These are phyloP conservation scores for Metschnikowia drakensbergensis DNA, from an alignment of 805 yeast species.

Conservation along the genomic window DNA sequence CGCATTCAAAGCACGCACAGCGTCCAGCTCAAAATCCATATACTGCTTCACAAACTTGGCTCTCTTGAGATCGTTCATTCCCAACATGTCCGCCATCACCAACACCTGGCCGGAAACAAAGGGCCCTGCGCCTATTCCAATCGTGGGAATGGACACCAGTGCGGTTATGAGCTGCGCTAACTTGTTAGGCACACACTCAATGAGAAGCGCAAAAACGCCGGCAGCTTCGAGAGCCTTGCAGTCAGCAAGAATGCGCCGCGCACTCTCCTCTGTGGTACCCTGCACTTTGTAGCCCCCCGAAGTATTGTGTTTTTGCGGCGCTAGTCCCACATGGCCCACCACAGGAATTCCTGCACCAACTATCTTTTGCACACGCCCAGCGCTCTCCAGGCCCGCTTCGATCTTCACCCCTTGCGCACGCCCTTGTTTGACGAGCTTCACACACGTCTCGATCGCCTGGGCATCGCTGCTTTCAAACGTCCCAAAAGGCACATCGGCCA, in stretches of 20 bases:
- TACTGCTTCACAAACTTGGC: slow-evolving; percentile 75
- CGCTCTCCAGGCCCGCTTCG: slow-evolving; percentile 69
- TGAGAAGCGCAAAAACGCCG: slow-evolving; percentile 70
- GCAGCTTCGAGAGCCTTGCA: slow-evolving; percentile 67
- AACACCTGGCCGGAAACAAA: slow-evolving; percentile 83
- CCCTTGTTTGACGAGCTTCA: slow-evolving; percentile 52
- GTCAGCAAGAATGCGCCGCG: slow-evolving; percentile 56
- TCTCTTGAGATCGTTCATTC: slow-evolving; percentile 51
- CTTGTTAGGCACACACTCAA: slow-evolving; percentile 83
- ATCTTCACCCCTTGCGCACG: slow-evolving; percentile 71
- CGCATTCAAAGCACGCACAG: slow-evolving; percentile 47
- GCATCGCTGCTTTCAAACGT: slow-evolving; percentile 62
- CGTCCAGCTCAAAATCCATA: slow-evolving; percentile 45
- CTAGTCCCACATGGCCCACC: slow-evolving; percentile 86
- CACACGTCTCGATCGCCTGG: slow-evolving; percentile 60
- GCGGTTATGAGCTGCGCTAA: slow-evolving; percentile 64
- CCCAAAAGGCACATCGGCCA: slow-evolving; percentile 91
- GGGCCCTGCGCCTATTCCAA: slow-evolving; percentile 95
- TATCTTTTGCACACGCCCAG: slow-evolving; percentile 51
- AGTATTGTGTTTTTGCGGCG: slow-evolving; percentile 80
- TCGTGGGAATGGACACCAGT: slow-evolving; percentile 66
- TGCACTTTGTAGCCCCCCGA: slow-evolving; percentile 88
- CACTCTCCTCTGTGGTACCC: slow-evolving; percentile 56
- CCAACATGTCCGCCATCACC: slow-evolving; percentile 80
- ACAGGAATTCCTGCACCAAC: slow-evolving; percentile 78